Evolutionary conservation across 768 basidiomycete species (phyloP).

Genomic region (Trametopsis cervina): DNA sequence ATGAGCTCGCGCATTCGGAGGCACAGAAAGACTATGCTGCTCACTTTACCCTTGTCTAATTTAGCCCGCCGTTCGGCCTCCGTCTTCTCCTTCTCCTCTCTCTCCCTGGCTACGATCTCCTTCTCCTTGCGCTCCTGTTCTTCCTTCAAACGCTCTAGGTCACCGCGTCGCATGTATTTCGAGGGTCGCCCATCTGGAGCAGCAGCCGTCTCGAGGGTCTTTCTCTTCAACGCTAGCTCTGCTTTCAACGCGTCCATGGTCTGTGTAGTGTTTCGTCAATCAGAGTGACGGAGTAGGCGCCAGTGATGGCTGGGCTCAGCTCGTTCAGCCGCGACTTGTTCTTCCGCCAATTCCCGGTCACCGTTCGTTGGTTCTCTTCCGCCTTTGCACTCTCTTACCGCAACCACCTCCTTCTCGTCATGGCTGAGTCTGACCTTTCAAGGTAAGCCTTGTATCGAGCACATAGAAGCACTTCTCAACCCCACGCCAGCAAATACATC

Average conservation of each 20-base stretch:
- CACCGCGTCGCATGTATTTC: conserved; percentile 89
- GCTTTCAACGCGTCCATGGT: conserved; percentile 87
- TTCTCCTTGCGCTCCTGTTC: conserved; percentile 35
- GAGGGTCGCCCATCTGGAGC: conserved; percentile 37
- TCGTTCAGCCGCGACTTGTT: conserved; percentile 3
- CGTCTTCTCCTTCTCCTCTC: conserved; percentile 13
- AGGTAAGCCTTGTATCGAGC: no score
- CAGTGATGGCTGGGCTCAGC: neutral
- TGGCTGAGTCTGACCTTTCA: conserved; percentile 54
- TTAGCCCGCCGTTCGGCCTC: conserved; percentile 23
- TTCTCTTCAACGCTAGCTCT: conserved; percentile 85
- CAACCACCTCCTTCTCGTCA: conserved; percentile 27
- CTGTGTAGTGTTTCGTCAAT: neutral
- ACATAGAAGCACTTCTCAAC: no score
- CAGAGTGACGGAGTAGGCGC: no score
- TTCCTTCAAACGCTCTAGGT: conserved; percentile 68
- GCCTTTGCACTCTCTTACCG: neutral
- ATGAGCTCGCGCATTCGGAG: conserved; percentile 1
- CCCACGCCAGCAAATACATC: conserved; percentile 80
- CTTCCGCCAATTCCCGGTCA: conserved; percentile 13
- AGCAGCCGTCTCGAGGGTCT: conserved; percentile 50
- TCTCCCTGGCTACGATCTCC: conserved; percentile 25
- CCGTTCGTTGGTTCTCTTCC: conserved; percentile 8
- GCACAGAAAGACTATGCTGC: conserved; percentile 16
- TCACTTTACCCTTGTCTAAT: conserved; percentile 37